Base-by-base conservation (phyloP, 225 moss, liverwort and hornwort species). In the Marchantia paleacea region DNA sequence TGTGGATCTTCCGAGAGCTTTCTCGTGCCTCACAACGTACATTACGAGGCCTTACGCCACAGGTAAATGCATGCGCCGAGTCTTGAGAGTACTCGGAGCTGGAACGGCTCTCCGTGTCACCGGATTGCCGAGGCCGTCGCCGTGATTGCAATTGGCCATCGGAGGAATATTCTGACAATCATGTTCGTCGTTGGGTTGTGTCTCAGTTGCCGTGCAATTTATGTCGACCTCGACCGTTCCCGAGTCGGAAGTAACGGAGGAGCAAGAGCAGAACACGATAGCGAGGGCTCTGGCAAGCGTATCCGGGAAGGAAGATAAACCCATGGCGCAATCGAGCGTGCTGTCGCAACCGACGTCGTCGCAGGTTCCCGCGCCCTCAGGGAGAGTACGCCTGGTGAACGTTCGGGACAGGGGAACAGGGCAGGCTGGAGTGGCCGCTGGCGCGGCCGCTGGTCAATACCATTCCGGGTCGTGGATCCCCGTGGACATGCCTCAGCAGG, bases 191-290 rank as follows among this genome's bases (percentile, higher is more conserved):
- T 39, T 39, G 39, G 39, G 39, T 2, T 39, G 39, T 39, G 39
- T 39, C 39, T 6, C 95, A 99, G 99, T 94, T 81, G 92, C 92
- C 10, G 93, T 90, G 61, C 93, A 92, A 90, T 92, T 89, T 25
- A 89, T 92, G 80, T 69, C 88, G 6, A 81, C 91, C 7, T 71
- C 93, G 29, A 70, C 88, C 1, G 76, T 85, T 16, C 81, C 87
- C 7, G 99, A 99, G 82, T 57, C 89, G 5, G 95, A 99, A 81
- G 91, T 99, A 54, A 99, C 89, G 60, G 99, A 99, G 78, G 99
- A 99, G 85, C 99, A 99, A 83, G 99, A 99, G 83, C 99, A 99
- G 88, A 95, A 94, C 76, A 94, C 92, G 12, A 99, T 99, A 10
- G 99, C 99, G 19, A 87, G 99, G 69, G 94, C 99, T 9, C 83